These are phyloP conservation scores for Withania somnifera DNA, from an alignment of 305 asterid species.

Conservation along the genomic window DNA sequence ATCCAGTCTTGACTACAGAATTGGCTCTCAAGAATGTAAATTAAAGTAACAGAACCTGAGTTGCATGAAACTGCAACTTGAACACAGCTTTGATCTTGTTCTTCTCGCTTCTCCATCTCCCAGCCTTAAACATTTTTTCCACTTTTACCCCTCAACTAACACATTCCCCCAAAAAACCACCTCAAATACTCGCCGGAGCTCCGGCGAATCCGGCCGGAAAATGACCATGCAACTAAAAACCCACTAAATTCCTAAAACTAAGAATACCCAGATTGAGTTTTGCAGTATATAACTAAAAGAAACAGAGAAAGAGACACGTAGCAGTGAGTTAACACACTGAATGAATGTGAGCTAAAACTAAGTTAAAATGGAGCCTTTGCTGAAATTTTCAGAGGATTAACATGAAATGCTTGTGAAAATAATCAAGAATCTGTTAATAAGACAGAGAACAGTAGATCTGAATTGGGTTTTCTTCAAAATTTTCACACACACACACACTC, in stretches of 20 bases:
- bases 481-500: not conserved
- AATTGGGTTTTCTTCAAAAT: slow-evolving; percentile 2
- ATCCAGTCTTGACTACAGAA: not conserved
- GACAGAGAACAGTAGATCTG: slow-evolving; percentile 32
- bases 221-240: slow-evolving; percentile 24
- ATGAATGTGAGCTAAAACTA: slow-evolving; percentile 16
- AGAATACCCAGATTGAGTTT: slow-evolving; percentile 22
- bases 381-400: not conserved
- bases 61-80: slow-evolving; percentile 92
- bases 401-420: slow-evolving; percentile 13
- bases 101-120: slow-evolving; percentile 90
- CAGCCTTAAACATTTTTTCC: slow-evolving; percentile 73
- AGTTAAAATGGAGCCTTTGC: slow-evolving; percentile 1
- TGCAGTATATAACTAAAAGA: not conserved
- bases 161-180: slow-evolving; percentile 8
- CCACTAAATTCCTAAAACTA: slow-evolving; percentile 13
- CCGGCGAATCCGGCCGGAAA: slow-evolving; percentile 40
- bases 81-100: slow-evolving; percentile 85
- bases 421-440: slow-evolving; percentile 16
- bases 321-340: slow-evolving; percentile 12
- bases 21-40: not conserved
- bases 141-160: slow-evolving; percentile 22
- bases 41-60: no score
- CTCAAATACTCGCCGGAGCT: slow-evolving; percentile 44
- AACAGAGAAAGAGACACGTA: slow-evolving; percentile 5